Conservation (phyloP, 176 grass and related monocot species). For the barley (Hordeum vulgare) region DNA sequence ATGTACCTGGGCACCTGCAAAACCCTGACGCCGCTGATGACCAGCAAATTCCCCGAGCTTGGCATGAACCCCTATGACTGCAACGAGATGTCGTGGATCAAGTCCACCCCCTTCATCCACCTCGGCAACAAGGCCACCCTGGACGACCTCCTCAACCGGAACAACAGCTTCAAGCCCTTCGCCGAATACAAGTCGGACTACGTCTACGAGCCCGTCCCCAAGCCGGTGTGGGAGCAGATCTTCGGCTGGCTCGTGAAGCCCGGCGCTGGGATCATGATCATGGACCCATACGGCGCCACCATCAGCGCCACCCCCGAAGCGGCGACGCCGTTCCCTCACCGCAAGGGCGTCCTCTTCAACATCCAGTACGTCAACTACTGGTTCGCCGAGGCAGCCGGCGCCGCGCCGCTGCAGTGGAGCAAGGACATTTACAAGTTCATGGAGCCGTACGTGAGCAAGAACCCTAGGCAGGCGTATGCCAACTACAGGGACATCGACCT, state of each 20-base stretch:
- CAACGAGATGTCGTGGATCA: slow-evolving; percentile 36
- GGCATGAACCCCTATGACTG: slow-evolving; percentile 1
- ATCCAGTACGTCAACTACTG: slow-evolving; percentile 36
- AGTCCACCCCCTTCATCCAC: slow-evolving; percentile 24
- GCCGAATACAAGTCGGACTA: slow-evolving; percentile 37
- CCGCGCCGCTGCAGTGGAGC: slow-evolving; percentile 6
- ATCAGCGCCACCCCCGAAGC: not conserved
- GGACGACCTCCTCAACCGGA: slow-evolving; percentile 4
- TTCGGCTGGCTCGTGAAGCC: slow-evolving; percentile 7
- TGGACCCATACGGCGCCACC: slow-evolving; percentile 27
- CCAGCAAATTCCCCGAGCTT: slow-evolving; percentile 17
- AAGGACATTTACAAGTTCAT: slow-evolving; percentile 20
- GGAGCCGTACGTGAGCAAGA: slow-evolving; percentile 26
- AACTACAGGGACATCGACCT: slow-evolving; percentile 48
- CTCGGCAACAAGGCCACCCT: not conserved
- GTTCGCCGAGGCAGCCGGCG: not conserved
- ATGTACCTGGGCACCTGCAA: slow-evolving; percentile 24
- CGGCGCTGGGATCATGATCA: slow-evolving; percentile 21
- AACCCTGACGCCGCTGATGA: not conserved
- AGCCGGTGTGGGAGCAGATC: slow-evolving; percentile 11
- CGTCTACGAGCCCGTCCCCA: slow-evolving; percentile 1
- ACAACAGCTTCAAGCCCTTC: not conserved
- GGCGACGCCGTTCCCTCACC: slow-evolving; percentile 25
- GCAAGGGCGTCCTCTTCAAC: slow-evolving; percentile 25
- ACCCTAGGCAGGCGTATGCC: slow-evolving; percentile 29